Evolutionary conservation across 805 yeast species (phyloP).

Genomic region (Teunomyces panamensis): DNA sequence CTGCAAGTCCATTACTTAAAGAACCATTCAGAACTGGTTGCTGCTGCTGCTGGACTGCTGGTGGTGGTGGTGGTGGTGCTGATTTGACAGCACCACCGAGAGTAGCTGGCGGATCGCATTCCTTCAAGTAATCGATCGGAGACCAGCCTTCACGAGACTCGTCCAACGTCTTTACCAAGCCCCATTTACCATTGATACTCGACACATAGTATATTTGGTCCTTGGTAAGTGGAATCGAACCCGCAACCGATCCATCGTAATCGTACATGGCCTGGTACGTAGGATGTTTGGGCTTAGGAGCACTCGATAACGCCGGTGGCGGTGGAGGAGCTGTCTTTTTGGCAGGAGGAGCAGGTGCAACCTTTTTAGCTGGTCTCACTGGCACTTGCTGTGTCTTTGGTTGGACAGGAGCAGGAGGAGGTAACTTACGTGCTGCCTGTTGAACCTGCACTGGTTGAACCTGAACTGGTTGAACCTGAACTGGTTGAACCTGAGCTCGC

Average conservation of each 20-base stretch:
- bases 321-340: constrained; percentile 38
- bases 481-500: constrained; percentile 17
- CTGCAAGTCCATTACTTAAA: constrained; percentile 60
- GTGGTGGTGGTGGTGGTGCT: constrained; percentile 36
- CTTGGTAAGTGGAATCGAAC: constrained; percentile 73
- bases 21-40: constrained; percentile 13
- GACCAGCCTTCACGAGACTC: constrained; percentile 93
- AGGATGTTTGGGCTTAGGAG: constrained; percentile 62
- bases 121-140: constrained; percentile 85
- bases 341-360: constrained; percentile 64
- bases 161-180: constrained; percentile 75
- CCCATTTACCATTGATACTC: constrained; percentile 89
- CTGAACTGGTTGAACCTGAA: constrained; percentile 9
- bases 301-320: constrained; percentile 48
- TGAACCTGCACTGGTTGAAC: constrained; percentile 5
- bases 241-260: constrained; percentile 80
- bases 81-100: constrained; percentile 20
- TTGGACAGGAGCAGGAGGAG: constrained; percentile 12
- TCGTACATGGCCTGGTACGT: constrained; percentile 84
- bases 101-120: constrained; percentile 48
- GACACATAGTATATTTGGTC: constrained; percentile 74
- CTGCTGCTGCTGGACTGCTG: constrained; percentile 17
- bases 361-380: constrained; percentile 27
- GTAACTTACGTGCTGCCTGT: constrained; percentile 10
- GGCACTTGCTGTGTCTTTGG: constrained; percentile 17